Conservation (phyloP, 2,329 filamentous ascomycete genomes). For the Microcera coccophila region DNA sequence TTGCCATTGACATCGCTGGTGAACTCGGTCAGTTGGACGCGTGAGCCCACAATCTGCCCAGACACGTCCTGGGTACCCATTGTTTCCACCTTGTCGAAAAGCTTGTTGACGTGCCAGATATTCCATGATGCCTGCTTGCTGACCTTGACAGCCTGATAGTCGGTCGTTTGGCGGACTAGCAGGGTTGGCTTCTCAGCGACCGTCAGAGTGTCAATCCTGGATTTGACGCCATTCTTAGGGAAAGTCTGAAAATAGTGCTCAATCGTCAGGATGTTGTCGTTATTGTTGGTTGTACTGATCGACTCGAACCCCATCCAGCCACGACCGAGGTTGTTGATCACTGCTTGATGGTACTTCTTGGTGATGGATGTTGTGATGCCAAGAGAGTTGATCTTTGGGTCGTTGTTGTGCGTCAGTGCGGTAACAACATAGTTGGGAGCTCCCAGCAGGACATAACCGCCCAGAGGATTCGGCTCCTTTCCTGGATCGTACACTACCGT, state of each 20-base stretch:
- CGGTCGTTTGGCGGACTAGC: too few relatives aligned
- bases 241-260: slow-evolving; percentile 1
- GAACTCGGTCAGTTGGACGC: too few relatives aligned
- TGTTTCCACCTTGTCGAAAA: neutral
- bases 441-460: neutral
- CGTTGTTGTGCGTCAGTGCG: neutral
- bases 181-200: neutral
- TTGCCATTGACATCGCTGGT: neutral
- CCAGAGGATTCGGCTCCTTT: neutral
- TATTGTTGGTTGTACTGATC: neutral
- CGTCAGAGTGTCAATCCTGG: neutral
- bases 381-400: neutral
- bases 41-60: too few relatives aligned
- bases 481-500: neutral
- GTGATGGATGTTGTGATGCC: neutral
- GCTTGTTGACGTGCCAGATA: neutral
- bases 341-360: slow-evolving; percentile 1
- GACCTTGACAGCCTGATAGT: too few relatives aligned
- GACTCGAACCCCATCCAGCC: slow-evolving; percentile 2
- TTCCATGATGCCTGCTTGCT: too few relatives aligned
- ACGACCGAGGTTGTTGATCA: slow-evolving; percentile 1
- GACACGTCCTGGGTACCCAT: too few relatives aligned
- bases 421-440: slow-evolving; percentile 2
- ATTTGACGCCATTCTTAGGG: neutral
- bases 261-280: neutral